Conservation (phyloP, 1,139 yeast species). For the Citeromyces hawaiiensis region DNA sequence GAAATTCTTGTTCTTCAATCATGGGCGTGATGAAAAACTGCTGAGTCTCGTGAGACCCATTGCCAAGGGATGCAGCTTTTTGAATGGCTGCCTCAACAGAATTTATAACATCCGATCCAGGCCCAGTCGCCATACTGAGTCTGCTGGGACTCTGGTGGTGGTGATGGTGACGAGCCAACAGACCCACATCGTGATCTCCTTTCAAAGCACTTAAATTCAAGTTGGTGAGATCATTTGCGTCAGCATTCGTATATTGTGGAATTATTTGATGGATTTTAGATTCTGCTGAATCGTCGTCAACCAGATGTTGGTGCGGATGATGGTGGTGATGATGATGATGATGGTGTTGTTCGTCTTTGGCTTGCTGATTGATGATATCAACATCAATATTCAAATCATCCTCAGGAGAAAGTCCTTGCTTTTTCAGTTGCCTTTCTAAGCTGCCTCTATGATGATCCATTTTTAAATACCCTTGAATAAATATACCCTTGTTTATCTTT, state of each 20-base stretch:
- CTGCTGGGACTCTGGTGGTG: background rate
- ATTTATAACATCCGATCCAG: background rate
- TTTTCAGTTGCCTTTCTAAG: too few species aligned
- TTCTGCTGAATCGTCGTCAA: constrained; percentile 2
- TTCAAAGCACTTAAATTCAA: constrained; percentile 1
- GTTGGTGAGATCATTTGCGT: constrained; percentile 2
- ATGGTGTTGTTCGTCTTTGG: constrained; percentile 2
- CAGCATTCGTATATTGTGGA: constrained; percentile 4
- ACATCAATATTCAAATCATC: constrained; percentile 3
- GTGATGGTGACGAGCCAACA: constrained; percentile 1
- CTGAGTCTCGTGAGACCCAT: background rate
- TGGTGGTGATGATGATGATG: background rate
- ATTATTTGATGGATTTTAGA: constrained; percentile 5
- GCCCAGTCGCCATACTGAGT: background rate
- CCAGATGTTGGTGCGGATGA: background rate
- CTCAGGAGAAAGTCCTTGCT: too few species aligned
- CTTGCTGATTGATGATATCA: constrained; percentile 4
- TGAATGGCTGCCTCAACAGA: background rate
- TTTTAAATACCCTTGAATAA: too few species aligned
- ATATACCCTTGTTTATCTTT: background rate
- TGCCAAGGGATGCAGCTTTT: background rate
- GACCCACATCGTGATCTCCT: background rate
- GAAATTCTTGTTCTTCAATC: constrained; percentile 40
- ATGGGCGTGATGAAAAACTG: constrained; percentile 42
- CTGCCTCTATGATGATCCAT: too few species aligned